A percentile compares a stretch with the other conserved stretches of the same genome.
Conservation (phyloP, 225 moss, liverwort and hornwort genomes). For the Sphagnum contortum region DNA sequence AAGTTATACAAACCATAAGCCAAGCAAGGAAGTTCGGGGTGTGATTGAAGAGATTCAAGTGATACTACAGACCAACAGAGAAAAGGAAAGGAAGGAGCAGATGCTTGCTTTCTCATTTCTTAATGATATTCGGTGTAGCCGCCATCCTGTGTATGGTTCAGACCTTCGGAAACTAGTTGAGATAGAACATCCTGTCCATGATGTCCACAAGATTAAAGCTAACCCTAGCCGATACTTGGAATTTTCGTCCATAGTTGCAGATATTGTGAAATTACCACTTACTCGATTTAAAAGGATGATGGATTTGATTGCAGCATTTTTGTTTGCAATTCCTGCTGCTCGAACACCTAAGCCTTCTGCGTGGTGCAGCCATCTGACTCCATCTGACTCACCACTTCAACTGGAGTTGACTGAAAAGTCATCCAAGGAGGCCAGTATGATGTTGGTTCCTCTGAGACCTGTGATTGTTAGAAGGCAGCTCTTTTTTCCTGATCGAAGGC, state of each 20-base stretch:
- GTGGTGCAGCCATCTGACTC: constrained; percentile 69
- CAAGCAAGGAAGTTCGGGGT: constrained; percentile 30
- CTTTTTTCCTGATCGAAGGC: constrained; percentile 89
- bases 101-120: constrained; percentile 31
- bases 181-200: constrained; percentile 56
- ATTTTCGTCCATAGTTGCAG: constrained; percentile 66
- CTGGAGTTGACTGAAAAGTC: constrained; percentile 15
- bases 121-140: constrained; percentile 68
- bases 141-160: constrained; percentile 48
- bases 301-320: constrained; percentile 77
- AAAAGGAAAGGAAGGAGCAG: constrained; percentile 53
- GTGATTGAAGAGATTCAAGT: constrained; percentile 73
- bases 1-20: constrained; percentile 16
- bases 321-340: constrained; percentile 88
- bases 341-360: constrained; percentile 66
- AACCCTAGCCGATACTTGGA: constrained; percentile 47
- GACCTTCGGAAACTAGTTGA: constrained; percentile 56
- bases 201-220: constrained; percentile 61
- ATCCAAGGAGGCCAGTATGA: constrained; percentile 34
- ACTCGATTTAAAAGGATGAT: constrained; percentile 56
- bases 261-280: constrained; percentile 71
- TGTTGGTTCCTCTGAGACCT: constrained; percentile 72
- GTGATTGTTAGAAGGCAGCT: constrained; percentile 81
- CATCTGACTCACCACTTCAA: constrained; percentile 14
- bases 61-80: constrained; percentile 35